Evolutionary conservation across 257 asterid genomes (phyloP).

Genomic region (Gynochthodes officinalis): DNA sequence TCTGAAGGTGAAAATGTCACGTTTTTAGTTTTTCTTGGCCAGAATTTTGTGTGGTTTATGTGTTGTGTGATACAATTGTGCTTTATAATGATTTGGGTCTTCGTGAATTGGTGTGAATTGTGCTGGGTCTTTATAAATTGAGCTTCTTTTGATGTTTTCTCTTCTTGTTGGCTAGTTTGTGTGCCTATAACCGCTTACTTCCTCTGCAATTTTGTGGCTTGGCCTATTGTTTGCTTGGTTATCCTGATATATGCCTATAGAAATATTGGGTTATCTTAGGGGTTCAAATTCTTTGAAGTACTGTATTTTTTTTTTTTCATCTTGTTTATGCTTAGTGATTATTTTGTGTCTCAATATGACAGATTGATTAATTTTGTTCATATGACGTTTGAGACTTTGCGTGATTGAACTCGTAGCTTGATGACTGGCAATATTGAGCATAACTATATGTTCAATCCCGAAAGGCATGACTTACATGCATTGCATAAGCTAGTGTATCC

Average conservation of each 20-base stretch:
- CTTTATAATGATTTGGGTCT: not conserved
- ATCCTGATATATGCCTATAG: not conserved
- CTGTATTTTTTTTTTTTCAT: not conserved
- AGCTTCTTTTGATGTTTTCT: not conserved
- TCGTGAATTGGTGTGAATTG: not conserved
- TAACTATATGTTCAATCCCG: not conserved
- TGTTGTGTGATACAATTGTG: not conserved
- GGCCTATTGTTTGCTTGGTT: not conserved
- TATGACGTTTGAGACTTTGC: constrained; percentile 37
- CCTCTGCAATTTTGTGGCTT: not conserved
- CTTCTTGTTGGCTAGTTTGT: not conserved
- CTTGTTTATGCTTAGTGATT: not conserved
- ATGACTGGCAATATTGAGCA: not conserved
- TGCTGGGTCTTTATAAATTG: not conserved
- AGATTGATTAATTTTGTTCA: not conserved
- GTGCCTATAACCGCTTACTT: not conserved
- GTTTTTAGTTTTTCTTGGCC: not conserved
- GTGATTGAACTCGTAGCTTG: constrained; percentile 19
- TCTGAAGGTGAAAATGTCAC: constrained; percentile 9
- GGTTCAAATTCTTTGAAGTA: not conserved
- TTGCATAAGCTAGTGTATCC: no score
- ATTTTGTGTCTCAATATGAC: not conserved
- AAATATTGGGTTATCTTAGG: not conserved
- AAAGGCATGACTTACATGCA: not conserved
- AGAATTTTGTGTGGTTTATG: constrained; percentile 14